Conservation (phyloP, 345 rosid genomes). For the Acer campestre region DNA sequence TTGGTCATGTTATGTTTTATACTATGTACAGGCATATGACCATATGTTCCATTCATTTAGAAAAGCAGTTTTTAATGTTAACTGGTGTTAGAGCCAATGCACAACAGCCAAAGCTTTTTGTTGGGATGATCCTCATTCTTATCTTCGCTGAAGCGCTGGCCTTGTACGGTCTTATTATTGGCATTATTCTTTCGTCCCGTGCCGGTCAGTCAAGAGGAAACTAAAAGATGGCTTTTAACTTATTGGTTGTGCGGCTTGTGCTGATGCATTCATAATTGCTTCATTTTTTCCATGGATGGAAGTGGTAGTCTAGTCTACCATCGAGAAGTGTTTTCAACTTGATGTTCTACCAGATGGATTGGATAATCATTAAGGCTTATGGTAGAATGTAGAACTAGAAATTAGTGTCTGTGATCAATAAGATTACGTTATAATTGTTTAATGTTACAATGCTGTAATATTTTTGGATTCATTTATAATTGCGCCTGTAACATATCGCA, state of each 20-base stretch:
- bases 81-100: slow-evolving; percentile 96
- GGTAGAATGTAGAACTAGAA: slow-evolving; percentile 28
- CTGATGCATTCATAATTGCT: slow-evolving; percentile 19
- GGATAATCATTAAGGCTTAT: slow-evolving; percentile 11
- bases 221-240: slow-evolving; percentile 26
- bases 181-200: slow-evolving; percentile 92
- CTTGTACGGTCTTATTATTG: slow-evolving; percentile 84
- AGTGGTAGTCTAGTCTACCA: slow-evolving; percentile 4
- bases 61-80: neutral
- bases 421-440: slow-evolving; percentile 19
- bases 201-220: slow-evolving; percentile 97
- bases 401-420: slow-evolving; percentile 17
- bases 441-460: slow-evolving; percentile 19
- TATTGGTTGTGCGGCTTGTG: slow-evolving; percentile 6
- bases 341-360: slow-evolving; percentile 17
- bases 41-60: neutral
- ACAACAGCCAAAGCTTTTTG: slow-evolving; percentile 90
- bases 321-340: slow-evolving; percentile 3
- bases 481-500: neutral
- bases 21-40: too few relatives aligned
- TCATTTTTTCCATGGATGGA: slow-evolving; percentile 7
- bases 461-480: slow-evolving; percentile 4
- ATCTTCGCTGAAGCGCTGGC: slow-evolving; percentile 97
- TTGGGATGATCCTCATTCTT: slow-evolving; percentile 95
- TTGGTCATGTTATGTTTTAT: too few relatives aligned